phyloP scores from a whole-genome alignment of 352 stramenopile genomes.

The Globisporangium uncinulatum region DNA sequence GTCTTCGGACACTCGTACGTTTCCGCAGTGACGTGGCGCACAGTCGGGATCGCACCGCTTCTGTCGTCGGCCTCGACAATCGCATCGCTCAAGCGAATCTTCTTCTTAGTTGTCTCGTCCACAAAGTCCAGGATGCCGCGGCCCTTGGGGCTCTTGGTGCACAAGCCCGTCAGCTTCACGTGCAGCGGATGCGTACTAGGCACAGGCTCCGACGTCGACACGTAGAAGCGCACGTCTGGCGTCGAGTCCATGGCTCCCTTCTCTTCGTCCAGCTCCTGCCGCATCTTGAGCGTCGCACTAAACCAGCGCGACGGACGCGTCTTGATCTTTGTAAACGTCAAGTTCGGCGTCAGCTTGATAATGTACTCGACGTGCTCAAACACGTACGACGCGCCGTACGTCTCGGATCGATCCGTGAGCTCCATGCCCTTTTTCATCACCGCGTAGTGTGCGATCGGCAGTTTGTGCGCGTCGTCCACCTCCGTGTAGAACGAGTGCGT shows the following conservation, averaged over 20 bases:
- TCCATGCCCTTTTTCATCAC: constrained; percentile 35
- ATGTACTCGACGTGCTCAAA: constrained; percentile 62
- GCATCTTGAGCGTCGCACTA: constrained; percentile 77
- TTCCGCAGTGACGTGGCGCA: constrained; percentile 44
- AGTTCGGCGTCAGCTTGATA: constrained; percentile 38
- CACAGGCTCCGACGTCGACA: constrained; percentile 60
- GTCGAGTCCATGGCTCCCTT: constrained; percentile 55
- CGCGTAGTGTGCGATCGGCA: constrained; percentile 37
- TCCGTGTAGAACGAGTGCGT: constrained; percentile 79
- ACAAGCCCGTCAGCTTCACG: constrained; percentile 27
- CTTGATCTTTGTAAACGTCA: constrained; percentile 55
- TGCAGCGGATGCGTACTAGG: constrained; percentile 38
- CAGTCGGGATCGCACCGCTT: constrained; percentile 37
- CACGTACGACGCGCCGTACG: constrained; percentile 64
- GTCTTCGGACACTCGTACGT: constrained; percentile 34
- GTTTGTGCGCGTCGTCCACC: constrained; percentile 29
- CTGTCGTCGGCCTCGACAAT: constrained; percentile 39
- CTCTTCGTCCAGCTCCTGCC: constrained; percentile 65
- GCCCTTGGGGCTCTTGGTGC: constrained; percentile 25
- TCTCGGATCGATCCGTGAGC: constrained; percentile 25
- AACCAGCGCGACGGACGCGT: constrained; percentile 70
- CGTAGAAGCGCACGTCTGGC: constrained; percentile 71
- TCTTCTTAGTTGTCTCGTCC: constrained; percentile 21
- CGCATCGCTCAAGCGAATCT: constrained; percentile 46
- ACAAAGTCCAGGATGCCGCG: constrained; percentile 56